Evolutionary conservation across 1,284 basidiomycete species (phyloP).

Genomic region (Boletus putidus): DNA sequence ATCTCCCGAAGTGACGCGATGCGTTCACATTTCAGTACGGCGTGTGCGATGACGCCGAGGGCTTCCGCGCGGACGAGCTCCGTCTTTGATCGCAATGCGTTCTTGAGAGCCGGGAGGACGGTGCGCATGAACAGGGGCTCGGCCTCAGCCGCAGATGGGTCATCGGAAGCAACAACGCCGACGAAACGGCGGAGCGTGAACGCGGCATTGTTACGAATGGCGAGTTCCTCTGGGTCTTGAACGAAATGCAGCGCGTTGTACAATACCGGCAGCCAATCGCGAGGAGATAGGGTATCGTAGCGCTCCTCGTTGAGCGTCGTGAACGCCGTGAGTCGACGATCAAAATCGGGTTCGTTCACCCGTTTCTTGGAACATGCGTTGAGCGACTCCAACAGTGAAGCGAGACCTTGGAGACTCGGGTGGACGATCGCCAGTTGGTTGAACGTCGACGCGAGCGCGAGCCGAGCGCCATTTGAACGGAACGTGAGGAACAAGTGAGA

Average conservation of each 20-base stretch:
- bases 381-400: slow-evolving; percentile 64
- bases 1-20: slow-evolving; percentile 74
- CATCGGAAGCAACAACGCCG: slow-evolving; percentile 45
- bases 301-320: slow-evolving; percentile 67
- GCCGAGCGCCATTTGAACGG: slow-evolving; percentile 66
- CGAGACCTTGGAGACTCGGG: slow-evolving; percentile 48
- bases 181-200: slow-evolving; percentile 79
- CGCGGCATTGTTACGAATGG: slow-evolving; percentile 83
- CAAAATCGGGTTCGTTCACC: slow-evolving; percentile 93
- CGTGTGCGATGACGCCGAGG: slow-evolving; percentile 77
- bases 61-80: slow-evolving; percentile 92
- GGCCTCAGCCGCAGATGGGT: slow-evolving; percentile 25
- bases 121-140: slow-evolving; percentile 63
- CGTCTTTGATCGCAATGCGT: slow-evolving; percentile 74
- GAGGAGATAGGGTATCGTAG: slow-evolving; percentile 50
- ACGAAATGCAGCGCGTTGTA: slow-evolving; percentile 87
- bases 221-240: slow-evolving; percentile 87
- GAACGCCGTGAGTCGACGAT: slow-evolving; percentile 81
- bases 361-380: slow-evolving; percentile 86
- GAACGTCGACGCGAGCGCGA: slow-evolving; percentile 69
- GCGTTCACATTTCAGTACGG: slow-evolving; percentile 66
- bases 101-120: slow-evolving; percentile 83
- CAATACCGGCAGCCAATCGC: slow-evolving; percentile 83
- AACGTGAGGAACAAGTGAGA: slow-evolving; percentile 77
- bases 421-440: slow-evolving; percentile 57